Percentiles rank a stretch among this genome's conserved stretches.
Evolutionary conservation across 495 filamentous ascomycete species (phyloP).

Genomic region (Hyaloscypha bicolor): DNA sequence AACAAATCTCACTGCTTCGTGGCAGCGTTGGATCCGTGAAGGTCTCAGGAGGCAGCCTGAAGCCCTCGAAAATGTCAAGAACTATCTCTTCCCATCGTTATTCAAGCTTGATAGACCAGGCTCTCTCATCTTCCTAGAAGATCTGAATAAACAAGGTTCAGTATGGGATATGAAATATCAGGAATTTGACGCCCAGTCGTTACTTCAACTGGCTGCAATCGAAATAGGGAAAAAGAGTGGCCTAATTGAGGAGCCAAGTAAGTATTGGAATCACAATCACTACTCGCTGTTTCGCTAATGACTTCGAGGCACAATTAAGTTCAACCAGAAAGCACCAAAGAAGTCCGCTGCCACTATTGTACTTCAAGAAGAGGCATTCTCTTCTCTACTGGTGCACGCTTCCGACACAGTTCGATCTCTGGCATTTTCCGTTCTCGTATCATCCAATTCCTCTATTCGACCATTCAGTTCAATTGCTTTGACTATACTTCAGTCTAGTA

Average conservation of each 20-base stretch:
- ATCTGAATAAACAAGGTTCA: conserved; percentile 41
- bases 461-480: conserved; percentile 65
- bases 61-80: conserved; percentile 66
- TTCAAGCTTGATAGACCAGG: conserved; percentile 60
- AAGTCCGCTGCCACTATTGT: conserved; percentile 30
- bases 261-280: conserved; percentile 31
- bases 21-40: conserved; percentile 52
- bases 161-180: conserved; percentile 44
- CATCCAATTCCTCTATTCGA: conserved; percentile 67
- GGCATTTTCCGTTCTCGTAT: conserved; percentile 73
- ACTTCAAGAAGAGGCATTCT: conserved; percentile 46
- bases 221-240: conserved; percentile 80
- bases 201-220: conserved; percentile 65
- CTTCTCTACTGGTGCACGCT: conserved; percentile 61
- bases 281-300: background rate
- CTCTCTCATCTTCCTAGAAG: conserved; percentile 58
- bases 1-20: conserved; percentile 35
- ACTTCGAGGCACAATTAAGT: conserved; percentile 14
- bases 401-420: conserved; percentile 67
- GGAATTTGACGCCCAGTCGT: conserved; percentile 50
- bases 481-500: conserved; percentile 56
- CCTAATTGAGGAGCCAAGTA: conserved; percentile 73
- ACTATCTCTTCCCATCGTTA: conserved; percentile 71
- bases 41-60: conserved; percentile 50
- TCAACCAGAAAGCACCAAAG: conserved; percentile 18